phyloP scores from a whole-genome alignment of 75 land plant species.

The Selaginella moellendorffii region DNA sequence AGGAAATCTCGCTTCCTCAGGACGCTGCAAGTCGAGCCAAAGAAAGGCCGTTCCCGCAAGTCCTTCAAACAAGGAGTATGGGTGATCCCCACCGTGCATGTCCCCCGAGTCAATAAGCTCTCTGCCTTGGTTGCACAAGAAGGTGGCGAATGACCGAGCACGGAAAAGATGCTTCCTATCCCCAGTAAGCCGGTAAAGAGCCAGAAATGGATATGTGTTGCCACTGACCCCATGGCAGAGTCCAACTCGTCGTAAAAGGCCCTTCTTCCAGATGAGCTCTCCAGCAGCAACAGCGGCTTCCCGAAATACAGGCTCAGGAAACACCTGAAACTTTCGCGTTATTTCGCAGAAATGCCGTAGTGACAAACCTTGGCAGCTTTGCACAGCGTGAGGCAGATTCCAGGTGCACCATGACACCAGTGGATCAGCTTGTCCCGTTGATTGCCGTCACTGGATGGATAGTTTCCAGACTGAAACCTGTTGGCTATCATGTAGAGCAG shows the following conservation, averaged over 20 bases:
- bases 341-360: not conserved
- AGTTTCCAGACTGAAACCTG: constrained; percentile 63
- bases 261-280: constrained; percentile 83
- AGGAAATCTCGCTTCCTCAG: constrained; percentile 58
- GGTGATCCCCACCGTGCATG: constrained; percentile 86
- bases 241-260: constrained; percentile 65
- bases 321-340: constrained; percentile 37
- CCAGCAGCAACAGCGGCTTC: constrained; percentile 77
- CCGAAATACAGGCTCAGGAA: constrained; percentile 41
- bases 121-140: constrained; percentile 40
- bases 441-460: constrained; percentile 63
- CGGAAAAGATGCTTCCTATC: constrained; percentile 37
- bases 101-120: constrained; percentile 44
- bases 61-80: constrained; percentile 81
- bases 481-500: constrained; percentile 69
- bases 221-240: constrained; percentile 92
- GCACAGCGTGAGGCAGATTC: constrained; percentile 62
- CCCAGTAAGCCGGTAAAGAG: constrained; percentile 63
- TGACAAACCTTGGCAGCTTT: constrained; percentile 66
- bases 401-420: constrained; percentile 99
- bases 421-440: constrained; percentile 59
- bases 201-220: constrained; percentile 66
- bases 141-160: constrained; percentile 65
- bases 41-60: constrained; percentile 69
- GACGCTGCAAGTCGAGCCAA: constrained; percentile 54